phyloP scores from a whole-genome alignment of 1,139 yeast genomes.

The Blastobotrys proliferans region DNA sequence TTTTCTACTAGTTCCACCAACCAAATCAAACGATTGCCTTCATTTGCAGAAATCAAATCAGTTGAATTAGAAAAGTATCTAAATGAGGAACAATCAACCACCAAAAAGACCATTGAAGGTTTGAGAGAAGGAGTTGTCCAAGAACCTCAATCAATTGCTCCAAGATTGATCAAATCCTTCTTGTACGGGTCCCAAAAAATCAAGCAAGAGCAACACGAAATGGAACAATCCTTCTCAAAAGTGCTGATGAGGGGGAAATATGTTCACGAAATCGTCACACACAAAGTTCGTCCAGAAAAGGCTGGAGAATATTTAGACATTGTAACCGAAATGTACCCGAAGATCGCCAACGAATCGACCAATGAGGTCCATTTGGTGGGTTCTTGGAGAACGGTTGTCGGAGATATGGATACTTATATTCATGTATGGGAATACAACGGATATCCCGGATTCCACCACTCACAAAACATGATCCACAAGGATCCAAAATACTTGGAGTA shows the following conservation, averaged over 20 bases:
- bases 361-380: constrained; percentile 40
- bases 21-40: constrained; percentile 32
- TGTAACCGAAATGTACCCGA: constrained; percentile 35
- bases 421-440: constrained; percentile 45
- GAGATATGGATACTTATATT: constrained; percentile 35
- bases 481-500: constrained; percentile 32
- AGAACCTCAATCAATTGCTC: constrained; percentile 16
- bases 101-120: constrained; percentile 19
- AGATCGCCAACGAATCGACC: constrained; percentile 32
- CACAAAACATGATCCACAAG: constrained; percentile 35
- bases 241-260: constrained; percentile 40
- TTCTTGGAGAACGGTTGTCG: constrained; percentile 41
- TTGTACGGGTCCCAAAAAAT: constrained; percentile 37
- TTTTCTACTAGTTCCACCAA: no score
- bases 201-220: constrained; percentile 34
- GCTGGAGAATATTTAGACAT: constrained; percentile 37
- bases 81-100: constrained; percentile 20
- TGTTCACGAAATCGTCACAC: constrained; percentile 40
- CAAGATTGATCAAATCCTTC: constrained; percentile 35
- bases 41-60: constrained; percentile 34
- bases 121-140: constrained; percentile 19
- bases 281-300: constrained; percentile 36
- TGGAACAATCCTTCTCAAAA: constrained; percentile 37
- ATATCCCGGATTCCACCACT: constrained; percentile 40
- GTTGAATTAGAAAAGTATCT: constrained; percentile 32